Conservation (phyloP, 2,329 filamentous ascomycete species). For the Sporothrix inflata region DNA sequence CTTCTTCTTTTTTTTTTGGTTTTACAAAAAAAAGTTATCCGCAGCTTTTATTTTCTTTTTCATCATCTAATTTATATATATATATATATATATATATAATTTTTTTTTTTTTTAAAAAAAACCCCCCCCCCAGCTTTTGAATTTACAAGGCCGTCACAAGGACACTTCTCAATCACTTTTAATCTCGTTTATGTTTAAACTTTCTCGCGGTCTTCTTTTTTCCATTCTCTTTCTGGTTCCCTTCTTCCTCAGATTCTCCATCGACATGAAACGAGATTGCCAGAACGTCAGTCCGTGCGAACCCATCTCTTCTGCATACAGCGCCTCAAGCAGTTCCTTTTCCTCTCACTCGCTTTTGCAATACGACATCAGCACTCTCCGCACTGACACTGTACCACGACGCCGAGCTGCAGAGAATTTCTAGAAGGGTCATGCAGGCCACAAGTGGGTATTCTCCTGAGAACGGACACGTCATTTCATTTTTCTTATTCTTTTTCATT, state of each 20-base stretch:
- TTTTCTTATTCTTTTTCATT: neutral
- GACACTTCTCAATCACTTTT: neutral
- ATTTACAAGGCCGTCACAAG: neutral
- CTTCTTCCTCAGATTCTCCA: neutral
- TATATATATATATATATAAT: no score
- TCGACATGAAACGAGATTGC: conserved; percentile 16
- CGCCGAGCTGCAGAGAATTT: conserved; percentile 12
- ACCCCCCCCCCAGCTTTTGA: no score
- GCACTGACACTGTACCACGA: conserved; percentile 4
- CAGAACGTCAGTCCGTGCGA: conserved; percentile 10
- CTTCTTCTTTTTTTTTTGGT: no score
- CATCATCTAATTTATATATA: no score
- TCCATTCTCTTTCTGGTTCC: neutral
- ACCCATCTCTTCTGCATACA: neutral
- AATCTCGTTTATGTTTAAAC: neutral
- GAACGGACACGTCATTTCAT: neutral
- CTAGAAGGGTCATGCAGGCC: conserved; percentile 19
- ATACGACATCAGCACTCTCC: neutral
- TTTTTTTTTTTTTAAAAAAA: no score
- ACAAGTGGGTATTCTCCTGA: neutral
- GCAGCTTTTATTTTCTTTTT: no score
- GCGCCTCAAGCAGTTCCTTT: neutral
- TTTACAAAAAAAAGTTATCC: no score
- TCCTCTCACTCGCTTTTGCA: neutral
- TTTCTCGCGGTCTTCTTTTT: neutral